Evolutionary conservation across 2,329 filamentous ascomycete genomes (phyloP).

Genomic region (Fusarium penzigii): DNA sequence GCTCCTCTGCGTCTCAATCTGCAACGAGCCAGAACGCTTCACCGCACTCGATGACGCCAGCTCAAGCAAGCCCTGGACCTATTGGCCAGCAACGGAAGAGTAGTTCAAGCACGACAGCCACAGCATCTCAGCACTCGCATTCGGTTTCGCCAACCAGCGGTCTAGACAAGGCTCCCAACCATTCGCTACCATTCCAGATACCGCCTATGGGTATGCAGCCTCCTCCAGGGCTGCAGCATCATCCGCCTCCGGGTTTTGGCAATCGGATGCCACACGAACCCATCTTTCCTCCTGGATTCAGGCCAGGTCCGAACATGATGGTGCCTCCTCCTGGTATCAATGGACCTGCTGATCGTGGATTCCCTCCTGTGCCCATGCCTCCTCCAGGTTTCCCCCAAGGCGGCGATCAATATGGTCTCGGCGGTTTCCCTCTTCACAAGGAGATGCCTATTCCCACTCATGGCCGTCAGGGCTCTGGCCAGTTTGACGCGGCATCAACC

Average conservation of each 20-base stretch:
- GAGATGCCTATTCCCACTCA: slow-evolving; percentile 51
- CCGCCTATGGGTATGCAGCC: slow-evolving; percentile 56
- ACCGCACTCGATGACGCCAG: slow-evolving; percentile 62
- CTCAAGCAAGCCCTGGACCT: slow-evolving; percentile 65
- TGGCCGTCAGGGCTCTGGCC: slow-evolving; percentile 73
- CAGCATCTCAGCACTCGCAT: slow-evolving; percentile 34
- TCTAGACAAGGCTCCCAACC: slow-evolving; percentile 37
- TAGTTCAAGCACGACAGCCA: slow-evolving; percentile 43
- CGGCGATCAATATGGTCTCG: slow-evolving; percentile 34
- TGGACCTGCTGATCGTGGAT: slow-evolving; percentile 45
- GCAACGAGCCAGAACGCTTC: slow-evolving; percentile 58
- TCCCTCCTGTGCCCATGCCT: slow-evolving; percentile 39
- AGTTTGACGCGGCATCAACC: slow-evolving; percentile 62
- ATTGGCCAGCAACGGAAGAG: slow-evolving; percentile 65
- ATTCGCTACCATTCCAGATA: slow-evolving; percentile 53
- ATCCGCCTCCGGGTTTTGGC: slow-evolving; percentile 52
- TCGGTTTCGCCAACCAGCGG: slow-evolving; percentile 59
- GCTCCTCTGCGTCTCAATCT: slow-evolving; percentile 70
- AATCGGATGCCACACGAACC: slow-evolving; percentile 58
- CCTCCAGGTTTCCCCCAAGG: slow-evolving; percentile 40
- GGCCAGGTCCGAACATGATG: slow-evolving; percentile 48
- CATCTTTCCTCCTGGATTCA: slow-evolving; percentile 49
- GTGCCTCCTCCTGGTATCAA: slow-evolving; percentile 54
- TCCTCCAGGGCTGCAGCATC: slow-evolving; percentile 40
- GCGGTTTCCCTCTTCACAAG: slow-evolving; percentile 36